Conservation (phyloP, 176 grass and related monocot species). For the Triticum urartu region DNA sequence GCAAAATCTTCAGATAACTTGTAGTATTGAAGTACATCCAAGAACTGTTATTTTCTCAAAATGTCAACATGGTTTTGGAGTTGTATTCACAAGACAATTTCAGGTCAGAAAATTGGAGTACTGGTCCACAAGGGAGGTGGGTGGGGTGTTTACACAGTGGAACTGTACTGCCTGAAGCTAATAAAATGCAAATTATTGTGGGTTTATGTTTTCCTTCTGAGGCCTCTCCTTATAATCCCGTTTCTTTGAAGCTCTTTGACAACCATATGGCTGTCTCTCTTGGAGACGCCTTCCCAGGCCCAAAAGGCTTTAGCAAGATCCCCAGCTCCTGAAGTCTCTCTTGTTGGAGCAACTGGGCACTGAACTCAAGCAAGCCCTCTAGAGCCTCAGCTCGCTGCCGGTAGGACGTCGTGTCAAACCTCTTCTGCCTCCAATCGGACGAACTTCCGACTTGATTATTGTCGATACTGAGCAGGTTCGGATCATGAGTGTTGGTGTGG, state of each 20-base stretch:
- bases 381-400: conserved; percentile 85
- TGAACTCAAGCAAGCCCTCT: conserved; percentile 95
- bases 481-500: neutral
- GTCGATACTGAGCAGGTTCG: conserved; percentile 25
- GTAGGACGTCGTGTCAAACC: conserved; percentile 71
- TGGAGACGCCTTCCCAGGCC: conserved; percentile 77
- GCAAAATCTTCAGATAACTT: neutral
- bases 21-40: neutral
- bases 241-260: conserved; percentile 87
- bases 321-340: conserved; percentile 83
- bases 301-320: conserved; percentile 80
- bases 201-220: conserved; percentile 20
- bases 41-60: neutral
- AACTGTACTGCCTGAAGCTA: conserved; percentile 47
- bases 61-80: neutral
- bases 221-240: conserved; percentile 26
- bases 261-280: conserved; percentile 97
- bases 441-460: conserved; percentile 46
- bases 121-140: neutral
- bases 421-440: conserved; percentile 62
- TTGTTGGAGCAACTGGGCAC: conserved; percentile 83
- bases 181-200: conserved; percentile 5
- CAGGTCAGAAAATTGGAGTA: neutral
- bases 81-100: conserved; percentile 2
- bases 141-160: neutral